phyloP scores from a whole-genome alignment of 2,329 filamentous ascomycete species.

The Penicillium sp. region DNA sequence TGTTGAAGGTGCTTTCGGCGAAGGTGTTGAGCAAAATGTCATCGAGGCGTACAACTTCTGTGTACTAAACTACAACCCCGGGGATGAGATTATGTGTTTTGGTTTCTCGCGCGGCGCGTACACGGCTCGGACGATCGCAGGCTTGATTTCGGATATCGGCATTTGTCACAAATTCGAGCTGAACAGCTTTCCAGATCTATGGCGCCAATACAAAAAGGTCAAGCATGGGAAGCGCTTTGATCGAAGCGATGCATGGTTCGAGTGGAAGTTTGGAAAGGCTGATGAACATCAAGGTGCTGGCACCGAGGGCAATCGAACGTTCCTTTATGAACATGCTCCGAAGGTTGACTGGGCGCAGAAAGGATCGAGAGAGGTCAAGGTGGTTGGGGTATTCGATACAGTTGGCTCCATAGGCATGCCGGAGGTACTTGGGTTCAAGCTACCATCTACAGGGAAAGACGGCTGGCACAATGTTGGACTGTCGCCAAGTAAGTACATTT shows the following conservation, averaged over 20 bases:
- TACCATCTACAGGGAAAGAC: slow-evolving; percentile 13
- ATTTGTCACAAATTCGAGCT: slow-evolving; percentile 21
- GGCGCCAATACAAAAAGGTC: slow-evolving; percentile 22
- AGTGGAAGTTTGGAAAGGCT: slow-evolving; percentile 24
- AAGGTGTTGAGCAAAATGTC: slow-evolving; percentile 24
- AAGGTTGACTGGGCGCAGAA: slow-evolving; percentile 9
- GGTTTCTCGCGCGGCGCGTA: slow-evolving; percentile 26
- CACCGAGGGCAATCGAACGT: slow-evolving; percentile 10
- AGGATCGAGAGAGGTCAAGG: slow-evolving; percentile 23
- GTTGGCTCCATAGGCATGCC: slow-evolving; percentile 37
- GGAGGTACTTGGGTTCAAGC: slow-evolving; percentile 21
- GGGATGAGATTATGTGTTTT: slow-evolving; percentile 27
- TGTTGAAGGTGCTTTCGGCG: slow-evolving; percentile 28
- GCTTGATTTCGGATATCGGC: slow-evolving; percentile 26
- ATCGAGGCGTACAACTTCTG: slow-evolving; percentile 28
- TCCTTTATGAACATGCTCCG: slow-evolving; percentile 15
- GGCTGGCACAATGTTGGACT: slow-evolving; percentile 23
- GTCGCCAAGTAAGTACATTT: slow-evolving; percentile 18
- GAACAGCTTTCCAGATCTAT: slow-evolving; percentile 25
- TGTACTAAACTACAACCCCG: slow-evolving; percentile 23
- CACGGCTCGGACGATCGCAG: slow-evolving; percentile 25
- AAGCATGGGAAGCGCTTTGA: slow-evolving; percentile 19
- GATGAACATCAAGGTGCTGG: slow-evolving; percentile 24
- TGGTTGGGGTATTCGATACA: slow-evolving; percentile 38
- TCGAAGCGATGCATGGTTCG: slow-evolving; percentile 25